Conservation (phyloP, 2,329 filamentous ascomycete genomes). For the Alternaria triticina region DNA sequence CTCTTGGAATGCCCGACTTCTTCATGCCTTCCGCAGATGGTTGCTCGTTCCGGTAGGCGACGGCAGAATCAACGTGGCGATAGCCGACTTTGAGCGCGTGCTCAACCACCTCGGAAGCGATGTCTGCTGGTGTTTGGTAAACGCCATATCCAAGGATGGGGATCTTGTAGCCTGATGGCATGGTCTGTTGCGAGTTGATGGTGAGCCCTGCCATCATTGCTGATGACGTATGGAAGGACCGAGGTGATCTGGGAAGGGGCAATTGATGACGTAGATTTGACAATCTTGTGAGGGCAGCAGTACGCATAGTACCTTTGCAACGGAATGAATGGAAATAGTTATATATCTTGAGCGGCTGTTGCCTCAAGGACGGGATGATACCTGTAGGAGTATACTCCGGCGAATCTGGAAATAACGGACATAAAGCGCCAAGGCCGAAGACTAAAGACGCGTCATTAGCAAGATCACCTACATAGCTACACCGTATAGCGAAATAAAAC, state of each 20-base stretch:
- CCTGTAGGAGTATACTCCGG: neutral
- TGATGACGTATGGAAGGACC: constrained; percentile 34
- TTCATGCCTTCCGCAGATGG: constrained; percentile 70
- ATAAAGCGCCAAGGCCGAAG: neutral
- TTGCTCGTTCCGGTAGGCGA: constrained; percentile 70
- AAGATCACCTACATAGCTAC: neutral
- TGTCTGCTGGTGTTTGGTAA: constrained; percentile 56
- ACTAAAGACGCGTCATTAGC: neutral
- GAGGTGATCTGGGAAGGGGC: neutral
- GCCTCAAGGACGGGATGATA: neutral
- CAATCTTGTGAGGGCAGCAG: constrained; percentile 18
- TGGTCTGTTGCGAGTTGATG: constrained; percentile 56
- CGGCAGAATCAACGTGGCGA: constrained; percentile 70
- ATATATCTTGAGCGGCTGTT: neutral
- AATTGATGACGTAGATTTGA: constrained; percentile 18
- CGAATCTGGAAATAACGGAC: neutral
- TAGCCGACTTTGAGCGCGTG: constrained; percentile 67
- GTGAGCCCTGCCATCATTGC: constrained; percentile 52
- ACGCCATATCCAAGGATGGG: constrained; percentile 66
- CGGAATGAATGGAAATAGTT: neutral
- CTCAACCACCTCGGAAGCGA: constrained; percentile 63
- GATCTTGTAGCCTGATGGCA: constrained; percentile 68
- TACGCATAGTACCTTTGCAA: constrained; percentile 3
- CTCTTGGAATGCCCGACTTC: constrained; percentile 61
- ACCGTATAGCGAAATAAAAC: neutral